Base-by-base conservation (phyloP, 306 rosid species). In the Pterocarpus santalinus region DNA sequence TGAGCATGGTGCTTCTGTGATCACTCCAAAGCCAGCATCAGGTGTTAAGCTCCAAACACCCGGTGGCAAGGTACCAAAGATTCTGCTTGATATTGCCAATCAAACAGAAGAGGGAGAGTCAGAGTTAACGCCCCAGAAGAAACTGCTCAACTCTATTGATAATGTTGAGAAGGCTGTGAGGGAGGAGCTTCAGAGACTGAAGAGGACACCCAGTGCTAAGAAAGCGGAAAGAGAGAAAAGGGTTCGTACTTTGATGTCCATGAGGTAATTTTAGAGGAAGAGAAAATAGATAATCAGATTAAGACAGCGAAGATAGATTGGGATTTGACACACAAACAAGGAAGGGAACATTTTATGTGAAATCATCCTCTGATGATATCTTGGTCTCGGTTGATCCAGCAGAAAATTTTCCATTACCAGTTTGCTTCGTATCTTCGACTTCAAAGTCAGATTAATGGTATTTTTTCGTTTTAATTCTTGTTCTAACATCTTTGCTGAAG, bases 51-150 rank as follows among this genome's bases (percentile, higher is more conserved):
- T 83, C 14, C 17, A 22, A 43, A 82, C 85, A 10, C 87, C 87
- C 2, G 81, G 82, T 0, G 52, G 72, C 22, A 83, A 85, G 32
- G 62, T 83, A 0, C 87, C 86, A 0, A 81, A 81, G 39, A 75
- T 95, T 56, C n/a, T 87, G 28, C 80, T 61, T 0, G 93, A 88
- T 2, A 49, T 91, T 22, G 11, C 92, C 0, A 83, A 85, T 5
- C 85, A 86, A 57, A 64, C 72, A 0, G 64, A 76, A 43, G 91
- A 69, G 66, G 91, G 69, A 62, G 92, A 80, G 22, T 72, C 91
- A 3, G 82, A 84, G 38, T 83, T 92, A 0, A 93, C 97, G 3
- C 99, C 97, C 0, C 92, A 93, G 84, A 95, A 90, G 90, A 93
- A 90, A 55, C 90, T 93, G 7, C 80, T 95, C 30, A 86, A 92